Evolutionary conservation across 2,329 filamentous ascomycete genomes (phyloP), one percentile per base, ranked within the genome.

Genomic region (Colletotrichum sp.): DNA sequence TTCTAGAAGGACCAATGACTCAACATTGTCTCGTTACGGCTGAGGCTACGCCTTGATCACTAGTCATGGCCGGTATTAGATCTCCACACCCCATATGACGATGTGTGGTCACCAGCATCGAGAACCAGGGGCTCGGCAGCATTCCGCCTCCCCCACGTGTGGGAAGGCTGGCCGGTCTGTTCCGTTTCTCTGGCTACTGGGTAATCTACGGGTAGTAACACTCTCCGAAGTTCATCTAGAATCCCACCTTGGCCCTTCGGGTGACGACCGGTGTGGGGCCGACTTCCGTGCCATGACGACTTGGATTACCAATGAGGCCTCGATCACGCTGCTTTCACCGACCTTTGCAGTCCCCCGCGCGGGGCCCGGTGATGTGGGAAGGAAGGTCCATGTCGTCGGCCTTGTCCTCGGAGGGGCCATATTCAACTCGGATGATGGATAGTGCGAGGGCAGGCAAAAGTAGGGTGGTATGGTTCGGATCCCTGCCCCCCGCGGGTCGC

Each of bases 251-350:
- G 59, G n/a, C 2, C 18, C 57, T 36, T 60, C 44, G 57, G 28
- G 28, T 44, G 28, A 52, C 59, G 24, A 64, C 65, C 70, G 64
- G 44, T 26, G 73, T 36, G 70, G 73, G 73, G 70, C 70, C 70
- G 70, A 73, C 59, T 39, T 73, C 28, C 28, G 49, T 28, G 21
- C 32, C 60, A 76, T 68, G 73, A 76, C 57, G 70, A 65, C 28
- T n/a, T 36, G 63, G 34, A 36, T 39, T 65, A 32, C 73, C 64
- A 73, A 68, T 60, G 64, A 13, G 15, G n/a, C 6, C 44, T 13
- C 21, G 39, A 36, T 65, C 32, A n/a, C 59, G 59, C 7, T 64
- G 59, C 49, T 65, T 68, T 65, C 73, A 67, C 64, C 64, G 73
- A 69, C 64, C 26, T 65, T 59, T 63, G 34, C 8, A 21, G n/a